A percentile compares a stretch with the other conserved stretches of the same genome.
Evolutionary conservation across 805 yeast genomes (phyloP).

Genomic region (Kazachstania bromeliacearum): DNA sequence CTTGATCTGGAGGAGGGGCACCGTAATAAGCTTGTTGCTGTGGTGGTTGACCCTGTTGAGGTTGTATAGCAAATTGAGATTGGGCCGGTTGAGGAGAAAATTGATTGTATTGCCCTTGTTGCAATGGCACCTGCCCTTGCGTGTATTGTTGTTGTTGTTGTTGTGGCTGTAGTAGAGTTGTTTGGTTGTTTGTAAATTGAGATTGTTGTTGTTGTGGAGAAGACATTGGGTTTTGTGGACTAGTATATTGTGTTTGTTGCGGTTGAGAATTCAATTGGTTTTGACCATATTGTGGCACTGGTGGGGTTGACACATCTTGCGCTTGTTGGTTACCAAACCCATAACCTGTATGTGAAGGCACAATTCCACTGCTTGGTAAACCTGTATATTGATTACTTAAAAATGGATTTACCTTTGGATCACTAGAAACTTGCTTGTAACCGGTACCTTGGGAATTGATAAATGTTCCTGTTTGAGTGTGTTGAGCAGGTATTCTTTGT

Average conservation of each 20-base stretch:
- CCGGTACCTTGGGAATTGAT: slow-evolving; percentile 88
- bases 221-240: slow-evolving; percentile 5
- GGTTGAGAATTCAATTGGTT: slow-evolving; percentile 1
- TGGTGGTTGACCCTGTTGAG: slow-evolving; percentile 1
- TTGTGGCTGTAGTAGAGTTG: neutral
- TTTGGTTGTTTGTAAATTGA: slow-evolving; percentile 3
- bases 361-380: slow-evolving; percentile 51
- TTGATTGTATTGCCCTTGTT: too few species aligned
- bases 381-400: slow-evolving; percentile 63
- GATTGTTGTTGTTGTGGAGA: slow-evolving; percentile 5
- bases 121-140: too few species aligned
- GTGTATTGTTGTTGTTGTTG: slow-evolving; percentile 3
- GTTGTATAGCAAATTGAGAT: too few species aligned
- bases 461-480: slow-evolving; percentile 71
- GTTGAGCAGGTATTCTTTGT: slow-evolving; percentile 82
- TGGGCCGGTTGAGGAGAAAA: neutral
- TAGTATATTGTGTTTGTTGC: slow-evolving; percentile 2
- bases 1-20: slow-evolving; percentile 20
- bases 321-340: slow-evolving; percentile 76
- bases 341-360: slow-evolving; percentile 82
- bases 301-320: slow-evolving; percentile 8
- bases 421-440: slow-evolving; percentile 38
- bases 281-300: neutral
- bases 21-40: slow-evolving; percentile 21
- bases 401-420: slow-evolving; percentile 34